A percentile compares a stretch with the other conserved stretches of the same genome.
phyloP scores from a whole-genome alignment of 2,329 filamentous ascomycete genomes.

The Aspergillus ochraceoroseus region DNA sequence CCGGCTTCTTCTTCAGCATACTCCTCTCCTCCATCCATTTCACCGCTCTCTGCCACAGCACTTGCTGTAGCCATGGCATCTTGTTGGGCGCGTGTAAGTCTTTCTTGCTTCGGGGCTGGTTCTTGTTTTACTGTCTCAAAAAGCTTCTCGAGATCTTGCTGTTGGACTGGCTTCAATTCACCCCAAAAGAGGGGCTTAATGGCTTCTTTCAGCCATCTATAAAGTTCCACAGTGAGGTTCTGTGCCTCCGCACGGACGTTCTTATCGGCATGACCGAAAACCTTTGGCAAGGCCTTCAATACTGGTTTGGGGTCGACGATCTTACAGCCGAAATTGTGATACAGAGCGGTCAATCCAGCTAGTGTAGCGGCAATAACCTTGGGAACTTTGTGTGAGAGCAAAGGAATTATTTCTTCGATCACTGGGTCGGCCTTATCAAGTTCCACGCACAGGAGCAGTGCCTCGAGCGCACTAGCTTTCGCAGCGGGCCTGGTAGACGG shows the following conservation, averaged over 20 bases:
- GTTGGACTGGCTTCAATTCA: slow-evolving; percentile 91
- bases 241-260: slow-evolving; percentile 94
- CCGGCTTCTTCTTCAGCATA: slow-evolving; percentile 54
- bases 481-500: slow-evolving; percentile 81
- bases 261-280: slow-evolving; percentile 94
- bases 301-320: slow-evolving; percentile 88
- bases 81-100: slow-evolving; percentile 83
- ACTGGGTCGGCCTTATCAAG: slow-evolving; percentile 79
- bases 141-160: slow-evolving; percentile 84
- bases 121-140: slow-evolving; percentile 93
- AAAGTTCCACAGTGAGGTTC: slow-evolving; percentile 85
- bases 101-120: slow-evolving; percentile 79
- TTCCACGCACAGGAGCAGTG: slow-evolving; percentile 82
- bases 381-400: slow-evolving; percentile 79
- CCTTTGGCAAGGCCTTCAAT: slow-evolving; percentile 80
- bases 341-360: slow-evolving; percentile 72
- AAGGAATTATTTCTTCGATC: slow-evolving; percentile 82
- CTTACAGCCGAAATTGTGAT: slow-evolving; percentile 92
- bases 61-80: slow-evolving; percentile 70
- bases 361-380: slow-evolving; percentile 78
- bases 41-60: slow-evolving; percentile 54
- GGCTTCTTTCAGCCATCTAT: slow-evolving; percentile 92
- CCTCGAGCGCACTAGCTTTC: slow-evolving; percentile 81
- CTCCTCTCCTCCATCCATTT: slow-evolving; percentile 56
- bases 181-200: slow-evolving; percentile 99